phyloP scores from a whole-genome alignment of 805 yeast genomes.

The Candida argentea region DNA sequence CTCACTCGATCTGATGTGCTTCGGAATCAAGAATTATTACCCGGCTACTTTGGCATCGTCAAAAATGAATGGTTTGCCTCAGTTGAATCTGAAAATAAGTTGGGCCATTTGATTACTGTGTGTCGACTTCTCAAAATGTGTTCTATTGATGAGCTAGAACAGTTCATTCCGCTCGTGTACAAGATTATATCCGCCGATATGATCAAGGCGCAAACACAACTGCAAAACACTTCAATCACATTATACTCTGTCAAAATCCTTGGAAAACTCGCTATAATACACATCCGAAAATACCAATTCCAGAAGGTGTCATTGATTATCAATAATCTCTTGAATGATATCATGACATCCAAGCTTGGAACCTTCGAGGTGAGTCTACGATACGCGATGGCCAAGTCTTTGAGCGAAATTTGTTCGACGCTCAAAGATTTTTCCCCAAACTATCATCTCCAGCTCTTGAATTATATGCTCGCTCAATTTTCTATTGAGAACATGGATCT shows the following conservation, averaged over 20 bases:
- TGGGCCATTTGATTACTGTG: slow-evolving; percentile 32
- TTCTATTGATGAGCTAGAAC: slow-evolving; percentile 4
- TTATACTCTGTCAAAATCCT: slow-evolving; percentile 24
- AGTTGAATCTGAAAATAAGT: slow-evolving; percentile 5
- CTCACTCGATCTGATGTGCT: slow-evolving; percentile 40
- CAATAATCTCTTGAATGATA: slow-evolving; percentile 32
- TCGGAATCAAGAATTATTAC: slow-evolving; percentile 5
- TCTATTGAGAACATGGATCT: slow-evolving; percentile 11
- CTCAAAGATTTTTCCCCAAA: slow-evolving; percentile 23
- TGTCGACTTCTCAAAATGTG: slow-evolving; percentile 26
- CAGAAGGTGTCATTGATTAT: slow-evolving; percentile 39
- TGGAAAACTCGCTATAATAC: slow-evolving; percentile 25
- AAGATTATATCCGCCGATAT: slow-evolving; percentile 10
- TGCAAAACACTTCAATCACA: slow-evolving; percentile 4
- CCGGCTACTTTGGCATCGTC: slow-evolving; percentile 10
- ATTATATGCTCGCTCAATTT: slow-evolving; percentile 21
- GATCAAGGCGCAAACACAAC: slow-evolving; percentile 6
- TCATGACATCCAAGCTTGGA: slow-evolving; percentile 25
- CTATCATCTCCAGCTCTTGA: slow-evolving; percentile 34
- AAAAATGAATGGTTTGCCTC: slow-evolving; percentile 11
- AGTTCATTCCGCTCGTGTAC: slow-evolving; percentile 7
- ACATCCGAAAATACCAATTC: slow-evolving; percentile 16
- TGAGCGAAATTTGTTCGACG: slow-evolving; percentile 37
- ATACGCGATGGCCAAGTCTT: slow-evolving; percentile 55
- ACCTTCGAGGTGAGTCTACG: slow-evolving; percentile 46